Evolutionary conservation across 2,329 filamentous ascomycete genomes (phyloP).

Genomic region (Gremmenia infestans): DNA sequence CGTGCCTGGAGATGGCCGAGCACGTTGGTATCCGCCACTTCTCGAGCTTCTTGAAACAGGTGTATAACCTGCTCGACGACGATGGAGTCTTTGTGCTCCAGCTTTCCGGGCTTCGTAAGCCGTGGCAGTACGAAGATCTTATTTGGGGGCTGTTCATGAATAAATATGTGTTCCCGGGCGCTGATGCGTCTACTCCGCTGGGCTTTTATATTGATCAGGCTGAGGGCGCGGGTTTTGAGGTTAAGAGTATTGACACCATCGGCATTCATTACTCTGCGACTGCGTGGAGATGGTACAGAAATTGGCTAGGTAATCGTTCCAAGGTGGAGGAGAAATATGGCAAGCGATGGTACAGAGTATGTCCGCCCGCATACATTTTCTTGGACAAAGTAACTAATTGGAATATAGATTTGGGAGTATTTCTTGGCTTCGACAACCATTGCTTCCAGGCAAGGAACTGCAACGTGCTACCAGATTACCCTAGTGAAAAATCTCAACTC

Average conservation of each 20-base stretch:
- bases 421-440: conserved; percentile 76
- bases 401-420: conserved; percentile 69
- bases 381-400: conserved; percentile 11
- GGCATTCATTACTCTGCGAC: conserved; percentile 97
- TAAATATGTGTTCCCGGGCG: conserved; percentile 97
- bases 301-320: conserved; percentile 92
- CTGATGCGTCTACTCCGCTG: conserved; percentile 89
- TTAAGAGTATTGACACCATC: conserved; percentile 89
- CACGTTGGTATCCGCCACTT: conserved; percentile 95
- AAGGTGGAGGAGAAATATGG: conserved; percentile 96
- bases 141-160: conserved; percentile 99
- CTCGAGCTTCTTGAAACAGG: conserved; percentile 72
- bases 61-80: conserved; percentile 92
- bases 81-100: conserved; percentile 95
- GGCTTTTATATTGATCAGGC: conserved; percentile 80
- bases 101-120: conserved; percentile 87
- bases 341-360: conserved; percentile 87
- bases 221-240: conserved; percentile 81
- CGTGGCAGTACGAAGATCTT: conserved; percentile 96
- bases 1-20: conserved; percentile 97
- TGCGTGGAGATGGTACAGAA: conserved; percentile 96
- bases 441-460: conserved; percentile 67
- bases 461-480: conserved; percentile 74
- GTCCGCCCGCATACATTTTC: conserved; percentile 31
- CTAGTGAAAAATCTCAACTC: conserved; percentile 81